A percentile compares a stretch with the other conserved stretches of the same genome.
phyloP scores from a whole-genome alignment of 2,329 filamentous ascomycete species.

The Sclerotinia subarctica region DNA sequence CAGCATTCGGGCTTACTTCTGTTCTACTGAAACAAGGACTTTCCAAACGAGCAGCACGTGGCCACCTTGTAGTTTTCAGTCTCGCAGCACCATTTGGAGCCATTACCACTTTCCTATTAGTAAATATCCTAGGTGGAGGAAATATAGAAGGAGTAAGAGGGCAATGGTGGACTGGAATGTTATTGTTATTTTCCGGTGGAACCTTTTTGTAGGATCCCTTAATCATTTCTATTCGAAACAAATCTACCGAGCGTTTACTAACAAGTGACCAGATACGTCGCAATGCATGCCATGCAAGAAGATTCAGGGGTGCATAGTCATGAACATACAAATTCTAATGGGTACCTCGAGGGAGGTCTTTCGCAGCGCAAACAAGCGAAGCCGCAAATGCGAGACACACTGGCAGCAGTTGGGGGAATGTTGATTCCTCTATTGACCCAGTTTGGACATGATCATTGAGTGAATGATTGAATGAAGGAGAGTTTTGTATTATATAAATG shows the following conservation, averaged over 20 bases:
- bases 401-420: slow-evolving; percentile 74
- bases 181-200: slow-evolving; percentile 90
- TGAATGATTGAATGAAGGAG: neutral
- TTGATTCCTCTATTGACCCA: slow-evolving; percentile 73
- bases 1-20: slow-evolving; percentile 90
- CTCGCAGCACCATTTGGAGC: slow-evolving; percentile 86
- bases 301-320: slow-evolving; percentile 47
- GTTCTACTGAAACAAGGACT: slow-evolving; percentile 87
- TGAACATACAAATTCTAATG: slow-evolving; percentile 46
- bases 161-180: slow-evolving; percentile 85
- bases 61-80: slow-evolving; percentile 87
- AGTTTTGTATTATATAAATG: neutral
- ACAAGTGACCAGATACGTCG: slow-evolving; percentile 69
- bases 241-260: slow-evolving; percentile 21
- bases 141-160: slow-evolving; percentile 51
- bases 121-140: slow-evolving; percentile 67
- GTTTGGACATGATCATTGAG: slow-evolving; percentile 67
- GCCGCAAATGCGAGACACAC: slow-evolving; percentile 63
- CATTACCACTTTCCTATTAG: slow-evolving; percentile 74
- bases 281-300: slow-evolving; percentile 98
- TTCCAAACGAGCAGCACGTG: slow-evolving; percentile 78
- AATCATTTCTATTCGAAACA: neutral
- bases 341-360: slow-evolving; percentile 49
- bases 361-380: slow-evolving; percentile 52
- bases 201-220: slow-evolving; percentile 76